phyloP scores from a whole-genome alignment of 306 rosid genomes.

The Trifolium fragiferum region DNA sequence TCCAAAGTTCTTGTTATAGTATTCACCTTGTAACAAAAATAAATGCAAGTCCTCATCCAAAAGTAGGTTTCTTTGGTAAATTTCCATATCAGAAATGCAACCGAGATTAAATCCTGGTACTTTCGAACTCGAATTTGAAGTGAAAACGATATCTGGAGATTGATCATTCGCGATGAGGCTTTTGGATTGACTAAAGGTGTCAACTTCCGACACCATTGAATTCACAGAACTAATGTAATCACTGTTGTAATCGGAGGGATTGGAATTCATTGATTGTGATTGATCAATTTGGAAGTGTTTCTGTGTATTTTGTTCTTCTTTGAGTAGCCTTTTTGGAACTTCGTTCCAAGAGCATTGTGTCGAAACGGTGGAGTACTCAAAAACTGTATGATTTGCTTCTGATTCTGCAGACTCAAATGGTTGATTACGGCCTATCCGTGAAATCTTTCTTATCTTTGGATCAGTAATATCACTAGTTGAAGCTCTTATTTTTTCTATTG shows the following conservation, averaged over 20 bases:
- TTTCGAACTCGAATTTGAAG: constrained; percentile 50
- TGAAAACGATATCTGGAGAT: constrained; percentile 50
- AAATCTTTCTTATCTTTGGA: constrained; percentile 25
- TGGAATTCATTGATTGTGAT: constrained; percentile 54
- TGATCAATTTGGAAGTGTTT: constrained; percentile 50
- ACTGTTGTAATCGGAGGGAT: constrained; percentile 51
- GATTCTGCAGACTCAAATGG: constrained; percentile 55
- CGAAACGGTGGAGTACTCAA: constrained; percentile 50
- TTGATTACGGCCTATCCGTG: constrained; percentile 24
- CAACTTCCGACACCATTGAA: constrained; percentile 47
- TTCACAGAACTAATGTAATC: constrained; percentile 44
- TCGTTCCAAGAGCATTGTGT: constrained; percentile 57
- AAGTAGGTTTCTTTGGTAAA: constrained; percentile 52
- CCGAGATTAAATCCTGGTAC: constrained; percentile 52
- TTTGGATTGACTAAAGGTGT: constrained; percentile 52
- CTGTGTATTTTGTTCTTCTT: constrained; percentile 53
- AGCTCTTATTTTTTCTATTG: constrained; percentile 51
- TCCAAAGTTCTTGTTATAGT: constrained; percentile 54
- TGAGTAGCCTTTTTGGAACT: constrained; percentile 48
- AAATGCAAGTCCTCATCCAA: constrained; percentile 65
- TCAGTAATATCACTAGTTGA: constrained; percentile 47
- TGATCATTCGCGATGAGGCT: constrained; percentile 51
- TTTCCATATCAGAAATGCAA: constrained; percentile 56
- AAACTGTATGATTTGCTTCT: constrained; percentile 56
- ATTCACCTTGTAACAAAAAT: constrained; percentile 37